Evolutionary conservation across 1,139 yeast genomes (phyloP).

Genomic region (Saccharomycopsis phalli): DNA sequence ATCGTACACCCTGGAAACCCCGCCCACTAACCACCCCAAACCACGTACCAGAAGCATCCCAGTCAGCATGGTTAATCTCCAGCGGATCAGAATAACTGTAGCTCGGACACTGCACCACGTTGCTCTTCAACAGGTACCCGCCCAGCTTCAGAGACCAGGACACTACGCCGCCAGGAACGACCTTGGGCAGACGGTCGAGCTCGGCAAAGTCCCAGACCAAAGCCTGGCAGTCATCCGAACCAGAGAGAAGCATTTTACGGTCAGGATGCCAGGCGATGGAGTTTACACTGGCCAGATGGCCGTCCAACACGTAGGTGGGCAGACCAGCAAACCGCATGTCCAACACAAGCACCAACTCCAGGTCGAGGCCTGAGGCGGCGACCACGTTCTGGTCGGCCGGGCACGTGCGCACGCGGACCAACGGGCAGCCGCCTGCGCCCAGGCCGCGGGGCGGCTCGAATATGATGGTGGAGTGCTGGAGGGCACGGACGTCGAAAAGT

Average conservation of each 20-base stretch:
- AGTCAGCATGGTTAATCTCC: slow-evolving; percentile 69
- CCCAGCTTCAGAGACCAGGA: slow-evolving; percentile 7
- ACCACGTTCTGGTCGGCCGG: slow-evolving; percentile 71
- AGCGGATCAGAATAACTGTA: slow-evolving; percentile 49
- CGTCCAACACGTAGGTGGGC: slow-evolving; percentile 62
- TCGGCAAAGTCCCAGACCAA: slow-evolving; percentile 67
- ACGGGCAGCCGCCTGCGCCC: slow-evolving; percentile 33
- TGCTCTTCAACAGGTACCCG: slow-evolving; percentile 4
- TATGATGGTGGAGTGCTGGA: slow-evolving; percentile 91
- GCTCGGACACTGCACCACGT: slow-evolving; percentile 34
- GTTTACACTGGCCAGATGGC: slow-evolving; percentile 62
- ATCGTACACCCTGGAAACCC: slow-evolving; percentile 76
- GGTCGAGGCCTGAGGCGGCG: slow-evolving; percentile 73
- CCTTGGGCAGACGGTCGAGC: slow-evolving; percentile 2
- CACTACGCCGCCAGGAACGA: slow-evolving; percentile 3
- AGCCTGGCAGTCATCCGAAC: slow-evolving; percentile 89
- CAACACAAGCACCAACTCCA: slow-evolving; percentile 56
- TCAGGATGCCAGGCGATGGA: slow-evolving; percentile 80
- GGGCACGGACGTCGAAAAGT: slow-evolving; percentile 77
- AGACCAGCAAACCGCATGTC: slow-evolving; percentile 87
- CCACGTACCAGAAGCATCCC: slow-evolving; percentile 74
- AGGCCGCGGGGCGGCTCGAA: slow-evolving; percentile 49
- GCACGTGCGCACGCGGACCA: slow-evolving; percentile 68
- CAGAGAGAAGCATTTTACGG: slow-evolving; percentile 52
- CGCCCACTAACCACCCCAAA: slow-evolving; percentile 75